Percentiles rank a stretch among this genome's conserved stretches.
Evolutionary conservation across 2,329 filamentous ascomycete species (phyloP).

Genomic region (Calonectria pseudoturangicola): DNA sequence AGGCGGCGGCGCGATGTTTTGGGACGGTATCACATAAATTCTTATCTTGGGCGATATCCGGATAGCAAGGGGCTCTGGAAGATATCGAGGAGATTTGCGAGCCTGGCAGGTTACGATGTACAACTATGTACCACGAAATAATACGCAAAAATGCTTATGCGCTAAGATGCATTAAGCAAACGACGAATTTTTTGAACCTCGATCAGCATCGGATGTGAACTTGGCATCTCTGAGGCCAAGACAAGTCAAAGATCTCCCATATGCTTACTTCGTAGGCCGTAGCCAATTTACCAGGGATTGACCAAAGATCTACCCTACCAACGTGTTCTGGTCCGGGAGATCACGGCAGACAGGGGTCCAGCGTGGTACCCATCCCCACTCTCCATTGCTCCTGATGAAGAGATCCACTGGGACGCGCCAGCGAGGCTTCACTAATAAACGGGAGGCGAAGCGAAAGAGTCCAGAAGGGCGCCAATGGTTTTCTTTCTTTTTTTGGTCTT

Average conservation of each 20-base stretch:
- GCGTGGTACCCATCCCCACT: conserved; percentile 8
- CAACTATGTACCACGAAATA: conserved; percentile 12
- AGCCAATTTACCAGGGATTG: not conserved
- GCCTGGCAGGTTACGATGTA: not conserved
- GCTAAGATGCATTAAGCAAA: not conserved
- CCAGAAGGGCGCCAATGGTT: not conserved
- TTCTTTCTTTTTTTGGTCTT: too few relatives aligned
- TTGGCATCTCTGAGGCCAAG: not conserved
- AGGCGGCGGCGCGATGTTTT: not conserved
- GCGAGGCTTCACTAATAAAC: not conserved
- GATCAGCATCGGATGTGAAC: not conserved
- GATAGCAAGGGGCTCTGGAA: not conserved
- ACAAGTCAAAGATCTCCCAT: not conserved
- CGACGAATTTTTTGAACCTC: not conserved
- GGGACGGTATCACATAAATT: not conserved
- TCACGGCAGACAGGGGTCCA: conserved; percentile 27
- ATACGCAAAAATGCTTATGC: not conserved
- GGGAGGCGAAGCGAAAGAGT: not conserved
- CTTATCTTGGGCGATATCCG: conserved; percentile 9
- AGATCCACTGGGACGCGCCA: conserved; percentile 4
- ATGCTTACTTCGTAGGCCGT: not conserved
- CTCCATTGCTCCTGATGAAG: not conserved
- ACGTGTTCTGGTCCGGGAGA: not conserved
- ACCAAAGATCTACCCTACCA: conserved; percentile 6
- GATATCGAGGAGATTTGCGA: not conserved